Evolutionary conservation across 306 rosid species (phyloP), one percentile per base, ranked within the genome.

Genomic region (Sicyos baderoa): DNA sequence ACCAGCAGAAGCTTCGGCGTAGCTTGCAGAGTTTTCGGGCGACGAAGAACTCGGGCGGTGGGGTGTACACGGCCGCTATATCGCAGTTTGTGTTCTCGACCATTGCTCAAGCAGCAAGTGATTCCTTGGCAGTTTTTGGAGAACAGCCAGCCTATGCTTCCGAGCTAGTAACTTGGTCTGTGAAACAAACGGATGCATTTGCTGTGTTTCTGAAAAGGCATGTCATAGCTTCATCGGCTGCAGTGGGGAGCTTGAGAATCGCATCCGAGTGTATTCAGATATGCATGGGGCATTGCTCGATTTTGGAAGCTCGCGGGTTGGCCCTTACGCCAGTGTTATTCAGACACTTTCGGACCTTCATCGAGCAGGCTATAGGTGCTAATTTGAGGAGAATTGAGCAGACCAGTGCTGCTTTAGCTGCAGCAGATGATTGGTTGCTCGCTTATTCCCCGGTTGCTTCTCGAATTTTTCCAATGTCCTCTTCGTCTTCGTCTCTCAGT

Each of bases 151-250:
- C 95, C 9, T 88, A 87, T 55, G 75, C 91, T 15, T 93, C 98
- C 15, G 96, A 89, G 84, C 84, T 93, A 25, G 98, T 93, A 25
- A 89, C 91, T 45, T 93, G 98, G 98, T 90, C 96, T 3, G 97
- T 93, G 10, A 77, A 72, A 62, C 88, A 89, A 74, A 81, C 91
- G 0, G 82, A 83, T 23, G 53, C 52, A 9, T 81, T 83, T 47
- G 83, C 87, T 42, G 58, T 76, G 54, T 83, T 84, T 52, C 79
- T 88, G 25, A 93, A 88, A 79, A 83, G 85, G 66, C 83, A 81
- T 15, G 86, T 86, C 62, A 79, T 89, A 14, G 87, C 85, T 40
- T 87, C 95, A 8, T 75, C 90, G 7, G 95, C 92, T 37, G 87
- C 91, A 13, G 81, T 88, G 3, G 96, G 97, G 74, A 82, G 91